A percentile compares a stretch with the other conserved stretches of the same genome.
Evolutionary conservation across 257 asterid species (phyloP).

Genomic region (Plantago elongata): DNA sequence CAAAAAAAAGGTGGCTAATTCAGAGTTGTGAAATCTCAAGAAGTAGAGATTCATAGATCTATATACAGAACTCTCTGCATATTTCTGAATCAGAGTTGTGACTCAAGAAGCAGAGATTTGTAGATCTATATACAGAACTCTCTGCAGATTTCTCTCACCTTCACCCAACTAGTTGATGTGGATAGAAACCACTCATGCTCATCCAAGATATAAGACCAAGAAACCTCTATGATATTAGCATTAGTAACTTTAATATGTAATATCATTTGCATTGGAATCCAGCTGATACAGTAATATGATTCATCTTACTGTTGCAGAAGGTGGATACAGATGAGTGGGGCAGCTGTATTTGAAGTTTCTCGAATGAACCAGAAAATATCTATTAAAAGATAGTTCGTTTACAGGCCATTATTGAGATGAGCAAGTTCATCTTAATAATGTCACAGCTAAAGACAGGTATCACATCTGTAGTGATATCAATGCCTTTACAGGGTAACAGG

Average conservation of each 20-base stretch:
- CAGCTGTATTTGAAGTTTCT: neutral
- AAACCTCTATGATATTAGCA: too few relatives aligned
- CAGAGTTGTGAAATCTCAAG: too few relatives aligned
- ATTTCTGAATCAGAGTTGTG: too few relatives aligned
- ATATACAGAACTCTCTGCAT: too few relatives aligned
- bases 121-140: too few relatives aligned
- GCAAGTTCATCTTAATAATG: slow-evolving; percentile 3
- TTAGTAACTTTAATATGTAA: slow-evolving; percentile 5
- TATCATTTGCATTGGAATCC: slow-evolving; percentile 7
- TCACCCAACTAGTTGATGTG: too few relatives aligned
- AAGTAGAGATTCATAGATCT: too few relatives aligned
- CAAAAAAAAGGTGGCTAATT: too few relatives aligned
- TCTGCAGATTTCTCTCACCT: too few relatives aligned
- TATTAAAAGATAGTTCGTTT: slow-evolving; percentile 35
- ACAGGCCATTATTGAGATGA: slow-evolving; percentile 19
- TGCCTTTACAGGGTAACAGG: neutral
- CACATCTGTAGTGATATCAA: neutral
- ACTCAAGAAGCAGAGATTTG: too few relatives aligned
- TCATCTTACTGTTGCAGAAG: slow-evolving; percentile 23
- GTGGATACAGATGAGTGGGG: slow-evolving; percentile 12
- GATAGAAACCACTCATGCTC: neutral
- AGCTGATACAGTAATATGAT: slow-evolving; percentile 16
- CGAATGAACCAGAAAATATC: slow-evolving; percentile 10
- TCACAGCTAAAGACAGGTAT: neutral
- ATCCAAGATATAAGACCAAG: neutral